Evolutionary conservation across 306 rosid genomes (phyloP).

Genomic region (Pterocarpus santalinus): DNA sequence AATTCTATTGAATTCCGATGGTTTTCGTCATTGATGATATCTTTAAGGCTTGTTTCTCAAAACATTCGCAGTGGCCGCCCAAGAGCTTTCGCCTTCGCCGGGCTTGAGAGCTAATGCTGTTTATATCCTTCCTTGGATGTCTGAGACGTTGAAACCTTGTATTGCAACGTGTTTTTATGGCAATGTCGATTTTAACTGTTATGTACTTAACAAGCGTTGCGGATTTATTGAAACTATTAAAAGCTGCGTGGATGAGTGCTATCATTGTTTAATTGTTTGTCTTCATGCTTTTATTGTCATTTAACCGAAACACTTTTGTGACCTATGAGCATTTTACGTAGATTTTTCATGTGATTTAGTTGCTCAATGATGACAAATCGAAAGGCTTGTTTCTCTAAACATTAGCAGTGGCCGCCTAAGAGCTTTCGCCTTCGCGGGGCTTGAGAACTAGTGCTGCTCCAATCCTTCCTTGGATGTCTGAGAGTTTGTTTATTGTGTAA

Average conservation of each 20-base stretch:
- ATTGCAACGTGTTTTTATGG: too few relatives aligned
- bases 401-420: slow-evolving; percentile 63
- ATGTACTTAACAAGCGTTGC: too few relatives aligned
- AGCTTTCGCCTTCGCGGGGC: slow-evolving; percentile 57
- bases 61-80: slow-evolving; percentile 65
- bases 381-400: slow-evolving; percentile 59
- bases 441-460: slow-evolving; percentile 53
- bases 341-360: not conserved
- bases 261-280: not conserved
- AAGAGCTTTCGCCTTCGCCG: slow-evolving; percentile 57
- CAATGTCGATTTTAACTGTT: too few relatives aligned
- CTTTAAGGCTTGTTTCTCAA: slow-evolving; percentile 58
- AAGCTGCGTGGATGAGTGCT: too few relatives aligned
- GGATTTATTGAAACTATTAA: too few relatives aligned
- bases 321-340: too few relatives aligned
- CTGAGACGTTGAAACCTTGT: slow-evolving; percentile 37
- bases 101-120: slow-evolving; percentile 61
- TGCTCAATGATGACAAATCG: slow-evolving; percentile 41
- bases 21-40: slow-evolving; percentile 61
- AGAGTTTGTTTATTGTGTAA: not conserved
- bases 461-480: slow-evolving; percentile 62
- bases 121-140: slow-evolving; percentile 59
- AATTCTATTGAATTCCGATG: not conserved
- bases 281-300: not conserved
- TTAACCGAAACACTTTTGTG: too few relatives aligned